Conservation (phyloP, 148 eudicot genomes). For the Silene uniflora region DNA sequence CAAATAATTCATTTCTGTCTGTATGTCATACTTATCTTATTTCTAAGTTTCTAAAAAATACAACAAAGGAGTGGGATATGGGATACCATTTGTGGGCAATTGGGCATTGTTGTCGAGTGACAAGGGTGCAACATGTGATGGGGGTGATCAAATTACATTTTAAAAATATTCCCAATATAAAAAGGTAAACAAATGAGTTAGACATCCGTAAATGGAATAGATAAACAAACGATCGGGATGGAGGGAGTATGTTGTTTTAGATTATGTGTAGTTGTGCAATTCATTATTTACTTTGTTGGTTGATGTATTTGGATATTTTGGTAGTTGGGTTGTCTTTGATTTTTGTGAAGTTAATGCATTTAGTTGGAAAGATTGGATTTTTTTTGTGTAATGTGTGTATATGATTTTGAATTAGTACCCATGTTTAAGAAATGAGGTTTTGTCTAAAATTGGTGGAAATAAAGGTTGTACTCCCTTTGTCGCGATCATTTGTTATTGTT, state of each 20-base stretch:
- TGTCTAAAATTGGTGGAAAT: neutral
- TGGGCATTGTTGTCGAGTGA: too few relatives aligned
- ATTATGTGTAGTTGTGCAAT: neutral
- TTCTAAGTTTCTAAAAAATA: neutral
- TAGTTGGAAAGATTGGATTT: neutral
- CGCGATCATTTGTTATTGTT: too few relatives aligned
- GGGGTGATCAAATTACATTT: too few relatives aligned
- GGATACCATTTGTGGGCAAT: too few relatives aligned
- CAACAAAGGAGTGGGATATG: too few relatives aligned
- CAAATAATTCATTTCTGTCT: too few relatives aligned
- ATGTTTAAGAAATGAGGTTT: neutral
- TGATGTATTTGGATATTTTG: neutral
- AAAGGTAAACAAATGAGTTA: too few relatives aligned
- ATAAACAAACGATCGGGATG: too few relatives aligned
- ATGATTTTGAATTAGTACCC: neutral
- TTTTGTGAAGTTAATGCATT: neutral
- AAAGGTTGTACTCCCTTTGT: too few relatives aligned
- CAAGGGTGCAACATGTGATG: too few relatives aligned
- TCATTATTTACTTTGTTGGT: neutral
- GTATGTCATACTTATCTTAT: neutral
- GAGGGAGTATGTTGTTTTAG: neutral
- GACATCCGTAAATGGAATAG: too few relatives aligned
- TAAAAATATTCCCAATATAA: too few relatives aligned
- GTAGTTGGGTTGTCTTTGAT: conserved; percentile 1
- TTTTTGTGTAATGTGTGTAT: neutral